phyloP scores from a whole-genome alignment of 176 grass and related monocot genomes.

The Chrysopogon serrulatus region DNA sequence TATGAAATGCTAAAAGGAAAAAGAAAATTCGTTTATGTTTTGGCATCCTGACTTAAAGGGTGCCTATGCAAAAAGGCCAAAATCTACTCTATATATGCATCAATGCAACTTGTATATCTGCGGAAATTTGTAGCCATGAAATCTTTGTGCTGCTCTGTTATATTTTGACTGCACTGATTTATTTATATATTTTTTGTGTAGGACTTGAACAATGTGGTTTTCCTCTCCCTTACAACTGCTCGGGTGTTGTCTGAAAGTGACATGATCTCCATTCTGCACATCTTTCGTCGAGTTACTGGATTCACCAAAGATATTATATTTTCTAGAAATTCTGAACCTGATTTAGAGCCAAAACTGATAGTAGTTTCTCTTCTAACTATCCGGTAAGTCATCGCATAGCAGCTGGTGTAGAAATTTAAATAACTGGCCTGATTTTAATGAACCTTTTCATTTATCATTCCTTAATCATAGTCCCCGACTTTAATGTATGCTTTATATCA shows the following conservation, averaged over 20 bases:
- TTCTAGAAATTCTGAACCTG: constrained; percentile 68
- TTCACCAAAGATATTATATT: constrained; percentile 76
- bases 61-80: neutral
- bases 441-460: neutral
- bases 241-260: constrained; percentile 65
- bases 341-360: constrained; percentile 78
- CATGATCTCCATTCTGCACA: constrained; percentile 52
- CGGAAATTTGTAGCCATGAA: neutral
- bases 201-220: constrained; percentile 70
- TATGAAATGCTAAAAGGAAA: neutral
- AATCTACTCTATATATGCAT: neutral
- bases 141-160: neutral
- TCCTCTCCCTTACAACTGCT: constrained; percentile 65
- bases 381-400: constrained; percentile 50
- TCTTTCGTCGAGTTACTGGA: constrained; percentile 58
- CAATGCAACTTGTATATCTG: neutral
- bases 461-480: neutral
- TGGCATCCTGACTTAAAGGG: neutral
- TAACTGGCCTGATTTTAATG: neutral
- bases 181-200: constrained; percentile 27
- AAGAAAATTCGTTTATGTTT: neutral
- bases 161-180: constrained; percentile 17
- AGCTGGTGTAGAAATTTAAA: neutral
- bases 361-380: constrained; percentile 72
- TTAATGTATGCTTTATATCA: neutral